Evolutionary conservation across 441 rosid species (phyloP).

Genomic region (Isatis lusitanica): DNA sequence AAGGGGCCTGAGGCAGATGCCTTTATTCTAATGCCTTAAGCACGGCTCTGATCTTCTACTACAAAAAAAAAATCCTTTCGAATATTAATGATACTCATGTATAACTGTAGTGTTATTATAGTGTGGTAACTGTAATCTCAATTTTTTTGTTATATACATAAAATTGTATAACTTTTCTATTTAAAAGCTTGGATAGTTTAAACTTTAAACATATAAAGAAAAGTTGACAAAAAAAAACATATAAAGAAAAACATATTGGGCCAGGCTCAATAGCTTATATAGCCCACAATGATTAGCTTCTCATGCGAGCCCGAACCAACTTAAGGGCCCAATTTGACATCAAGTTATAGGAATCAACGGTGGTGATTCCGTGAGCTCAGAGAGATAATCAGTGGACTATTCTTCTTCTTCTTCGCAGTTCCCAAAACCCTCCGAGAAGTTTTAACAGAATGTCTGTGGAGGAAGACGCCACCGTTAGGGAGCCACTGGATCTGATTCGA

Average conservation of each 20-base stretch:
- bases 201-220: too few relatives aligned
- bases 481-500: constrained; percentile 95
- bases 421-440: constrained; percentile 19
- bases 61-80: too few relatives aligned
- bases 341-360: not conserved
- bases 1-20: too few relatives aligned
- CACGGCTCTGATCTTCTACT: not conserved
- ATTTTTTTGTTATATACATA: too few relatives aligned
- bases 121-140: too few relatives aligned
- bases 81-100: too few relatives aligned
- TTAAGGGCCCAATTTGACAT: not conserved
- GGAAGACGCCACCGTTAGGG: constrained; percentile 93
- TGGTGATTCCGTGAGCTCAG: not conserved
- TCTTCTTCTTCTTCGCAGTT: constrained; percentile 1
- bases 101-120: too few relatives aligned
- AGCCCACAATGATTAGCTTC: not conserved
- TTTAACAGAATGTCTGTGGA: constrained; percentile 60
- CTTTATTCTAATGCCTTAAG: too few relatives aligned
- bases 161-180: too few relatives aligned
- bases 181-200: too few relatives aligned
- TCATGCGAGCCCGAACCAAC: not conserved
- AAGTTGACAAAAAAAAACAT: too few relatives aligned
- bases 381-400: not conserved
- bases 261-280: not conserved
- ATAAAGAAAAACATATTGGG: not conserved